These are phyloP conservation scores for Picea engelmannii DNA, from an alignment of 83 land plant species.

Conservation along the genomic window DNA sequence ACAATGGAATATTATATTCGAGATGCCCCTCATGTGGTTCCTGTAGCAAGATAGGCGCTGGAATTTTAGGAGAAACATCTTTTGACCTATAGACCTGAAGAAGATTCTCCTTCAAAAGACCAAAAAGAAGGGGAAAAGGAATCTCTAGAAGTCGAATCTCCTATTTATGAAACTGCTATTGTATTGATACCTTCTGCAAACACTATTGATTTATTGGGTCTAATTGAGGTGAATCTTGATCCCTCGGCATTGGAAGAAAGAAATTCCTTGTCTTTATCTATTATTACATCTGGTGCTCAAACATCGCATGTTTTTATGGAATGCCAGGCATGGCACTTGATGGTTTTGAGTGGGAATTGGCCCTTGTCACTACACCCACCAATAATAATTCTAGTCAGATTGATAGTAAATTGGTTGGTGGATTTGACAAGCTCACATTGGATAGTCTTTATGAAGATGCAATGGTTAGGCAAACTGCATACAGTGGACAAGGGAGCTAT, in stretches of 20 bases:
- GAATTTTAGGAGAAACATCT: too few relatives aligned
- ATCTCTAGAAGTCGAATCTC: slow-evolving; percentile 20
- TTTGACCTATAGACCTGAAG: too few relatives aligned
- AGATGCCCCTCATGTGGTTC: too few relatives aligned
- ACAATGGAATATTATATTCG: too few relatives aligned
- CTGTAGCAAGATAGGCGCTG: too few relatives aligned
- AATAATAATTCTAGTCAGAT: slow-evolving; percentile 39
- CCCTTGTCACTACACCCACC: slow-evolving; percentile 79
- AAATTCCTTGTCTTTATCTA: slow-evolving; percentile 86
- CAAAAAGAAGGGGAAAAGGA: slow-evolving; percentile 29
- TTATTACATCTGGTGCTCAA: slow-evolving; percentile 70
- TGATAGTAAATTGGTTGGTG: too few relatives aligned
- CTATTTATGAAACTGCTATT: neutral
- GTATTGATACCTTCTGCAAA: slow-evolving; percentile 9
- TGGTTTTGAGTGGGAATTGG: slow-evolving; percentile 83
- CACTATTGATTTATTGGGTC: slow-evolving; percentile 69
- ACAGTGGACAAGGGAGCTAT: too few relatives aligned
- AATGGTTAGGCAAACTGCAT: too few relatives aligned
- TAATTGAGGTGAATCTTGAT: slow-evolving; percentile 56
- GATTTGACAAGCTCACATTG: too few relatives aligned
- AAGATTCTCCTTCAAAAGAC: slow-evolving; percentile 31
- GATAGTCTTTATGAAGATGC: too few relatives aligned
- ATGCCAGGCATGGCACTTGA: slow-evolving; percentile 29
- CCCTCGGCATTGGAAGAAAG: slow-evolving; percentile 63
- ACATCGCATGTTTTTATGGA: slow-evolving; percentile 32